Evolutionary conservation across 2,329 filamentous ascomycete genomes (phyloP), one percentile per base, ranked within the genome.

Genomic region (Claviceps pusilla): DNA sequence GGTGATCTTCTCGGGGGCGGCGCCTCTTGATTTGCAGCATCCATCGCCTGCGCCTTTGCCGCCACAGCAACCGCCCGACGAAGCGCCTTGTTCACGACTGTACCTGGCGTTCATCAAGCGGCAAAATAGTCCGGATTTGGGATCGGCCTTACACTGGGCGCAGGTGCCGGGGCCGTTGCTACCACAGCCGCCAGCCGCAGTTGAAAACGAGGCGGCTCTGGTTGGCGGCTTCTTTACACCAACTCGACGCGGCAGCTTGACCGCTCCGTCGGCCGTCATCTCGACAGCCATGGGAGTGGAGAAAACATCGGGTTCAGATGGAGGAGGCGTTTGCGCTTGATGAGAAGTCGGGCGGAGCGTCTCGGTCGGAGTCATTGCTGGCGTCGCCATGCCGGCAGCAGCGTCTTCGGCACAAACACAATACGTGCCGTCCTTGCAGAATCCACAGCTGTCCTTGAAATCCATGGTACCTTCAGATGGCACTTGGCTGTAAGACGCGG

Each of bases 51-150:
- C 66, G 45, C 73, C 73, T 55, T 77, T 79, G 48, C 82, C 80
- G 47, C 82, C 80, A 64, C 85, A 86, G 67, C 84, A 87, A 39
- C 60, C 56, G 35, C 54, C 53, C 31, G 64, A 47, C 11, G 45
- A 47, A 33, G 57, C 55, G 29, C 68, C 67, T 24, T 66, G 63
- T 50, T 72, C 69, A 56, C 72, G 73, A 56, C 74, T 71, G 56
- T 80, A 71, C 59, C 73, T 84, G 57, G 86, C 86, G 29, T 87
- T 86, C 52, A 91, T 79, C 11, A 86, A 84, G 58, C 87, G 85
- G 69, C 87, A 93, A 72, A 93, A 93, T 42, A 90, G 78, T 1
- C 86, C 87, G 3, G 87, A 88, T 64, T 85, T 84, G 19, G 87
- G 86, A 64, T 91, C 87, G 2, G 80, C 75, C 56, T 84, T 76